A percentile compares a stretch with the other conserved stretches of the same genome.
Conservation (phyloP, 2,329 filamentous ascomycete genomes). For the Aureobasidium sp. region DNA sequence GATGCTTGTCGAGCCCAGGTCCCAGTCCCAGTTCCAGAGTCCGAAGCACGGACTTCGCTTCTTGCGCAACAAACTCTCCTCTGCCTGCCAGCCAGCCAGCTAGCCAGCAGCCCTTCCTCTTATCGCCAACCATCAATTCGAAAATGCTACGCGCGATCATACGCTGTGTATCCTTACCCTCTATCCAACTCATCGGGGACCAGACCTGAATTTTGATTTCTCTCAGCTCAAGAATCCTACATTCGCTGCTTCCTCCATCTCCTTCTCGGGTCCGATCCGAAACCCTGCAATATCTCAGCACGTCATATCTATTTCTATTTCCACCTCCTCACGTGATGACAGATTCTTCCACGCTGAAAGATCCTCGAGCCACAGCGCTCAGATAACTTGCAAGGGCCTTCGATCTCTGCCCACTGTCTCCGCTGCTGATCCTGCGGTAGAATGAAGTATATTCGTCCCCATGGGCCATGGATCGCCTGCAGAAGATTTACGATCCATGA, state of each 20-base stretch:
- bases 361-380: not conserved
- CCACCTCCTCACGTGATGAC: not conserved
- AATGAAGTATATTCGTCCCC: not conserved
- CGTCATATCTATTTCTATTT: conserved; percentile 3
- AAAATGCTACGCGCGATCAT: not conserved
- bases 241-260: not conserved
- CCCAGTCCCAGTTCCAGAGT: not conserved
- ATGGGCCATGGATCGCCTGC: not conserved
- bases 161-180: not conserved
- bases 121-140: not conserved
- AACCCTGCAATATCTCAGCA: not conserved
- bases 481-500: not conserved
- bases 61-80: not conserved
- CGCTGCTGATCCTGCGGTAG: not conserved
- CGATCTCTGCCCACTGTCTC: not conserved
- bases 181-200: no score
- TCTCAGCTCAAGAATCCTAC: not conserved
- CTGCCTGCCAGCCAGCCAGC: not conserved
- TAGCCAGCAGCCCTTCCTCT: not conserved
- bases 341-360: not conserved
- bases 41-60: not conserved
- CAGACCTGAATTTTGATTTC: no score
- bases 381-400: not conserved
- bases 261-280: not conserved
- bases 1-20: conserved; percentile 2